A percentile compares a stretch with the other conserved stretches of the same genome.
Conservation (phyloP, 2,329 filamentous ascomycete genomes). For the Microthyrium microscopicum region DNA sequence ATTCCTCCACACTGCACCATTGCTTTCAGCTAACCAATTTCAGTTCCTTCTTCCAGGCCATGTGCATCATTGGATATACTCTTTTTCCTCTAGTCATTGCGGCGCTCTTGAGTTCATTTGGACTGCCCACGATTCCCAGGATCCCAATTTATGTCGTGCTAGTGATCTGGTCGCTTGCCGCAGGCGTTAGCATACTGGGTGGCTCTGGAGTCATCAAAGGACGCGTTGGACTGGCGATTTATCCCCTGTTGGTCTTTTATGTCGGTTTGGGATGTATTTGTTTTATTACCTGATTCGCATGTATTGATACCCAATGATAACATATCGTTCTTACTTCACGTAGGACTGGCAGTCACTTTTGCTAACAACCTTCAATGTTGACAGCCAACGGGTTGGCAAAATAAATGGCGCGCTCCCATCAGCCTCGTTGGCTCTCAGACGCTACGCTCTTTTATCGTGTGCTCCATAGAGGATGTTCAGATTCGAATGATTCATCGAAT, state of each 20-base stretch:
- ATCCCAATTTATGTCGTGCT: conserved; percentile 85
- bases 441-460: too few species aligned
- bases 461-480: too few species aligned
- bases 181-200: conserved; percentile 87
- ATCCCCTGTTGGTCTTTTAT: conserved; percentile 91
- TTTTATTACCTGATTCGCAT: conserved; percentile 89
- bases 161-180: conserved; percentile 82
- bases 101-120: conserved; percentile 68
- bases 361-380: too few species aligned
- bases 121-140: conserved; percentile 61
- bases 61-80: conserved; percentile 97
- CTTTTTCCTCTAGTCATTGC: conserved; percentile 94
- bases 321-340: too few species aligned
- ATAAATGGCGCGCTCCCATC: too few species aligned
- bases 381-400: too few species aligned
- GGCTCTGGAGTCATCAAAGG: conserved; percentile 94
- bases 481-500: too few species aligned
- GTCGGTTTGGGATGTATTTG: conserved; percentile 83
- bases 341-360: too few species aligned
- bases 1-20: too few species aligned
- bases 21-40: conserved; percentile 14
- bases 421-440: too few species aligned
- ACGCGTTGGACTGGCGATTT: conserved; percentile 82
- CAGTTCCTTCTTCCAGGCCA: conserved; percentile 92
- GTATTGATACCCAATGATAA: too few species aligned